Percentiles rank a stretch among this genome's conserved stretches.
These are phyloP conservation scores for Fusarium sp. DNA, from an alignment of 2,329 filamentous ascomycete genomes.

Conservation along the genomic window DNA sequence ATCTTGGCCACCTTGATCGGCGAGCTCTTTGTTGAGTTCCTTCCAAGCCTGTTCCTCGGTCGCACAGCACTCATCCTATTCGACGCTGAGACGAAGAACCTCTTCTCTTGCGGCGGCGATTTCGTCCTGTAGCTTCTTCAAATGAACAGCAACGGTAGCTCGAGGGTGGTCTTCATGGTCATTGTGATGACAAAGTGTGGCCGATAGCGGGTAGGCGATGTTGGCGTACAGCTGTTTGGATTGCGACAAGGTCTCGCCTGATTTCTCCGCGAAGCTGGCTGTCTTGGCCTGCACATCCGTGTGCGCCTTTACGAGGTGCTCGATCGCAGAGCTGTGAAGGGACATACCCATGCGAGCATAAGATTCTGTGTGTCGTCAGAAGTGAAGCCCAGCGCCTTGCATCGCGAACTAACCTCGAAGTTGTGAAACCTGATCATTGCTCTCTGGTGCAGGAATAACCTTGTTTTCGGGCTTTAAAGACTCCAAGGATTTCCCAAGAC, in stretches of 20 bases:
- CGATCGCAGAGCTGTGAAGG: conserved; percentile 3
- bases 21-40: conserved; percentile 3
- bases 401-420: conserved; percentile 31
- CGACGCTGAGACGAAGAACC: conserved; percentile 28
- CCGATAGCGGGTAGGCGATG: conserved; percentile 45
- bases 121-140: conserved; percentile 34
- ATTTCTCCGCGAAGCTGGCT: conserved; percentile 27
- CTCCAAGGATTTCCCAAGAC: conserved; percentile 9
- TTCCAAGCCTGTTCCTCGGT: conserved; percentile 34
- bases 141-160: conserved; percentile 42
- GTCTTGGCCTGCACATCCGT: conserved; percentile 35
- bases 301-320: conserved; percentile 37
- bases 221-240: conserved; percentile 44
- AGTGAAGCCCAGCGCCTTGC: rapidly evolving
- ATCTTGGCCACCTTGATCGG: background rate
- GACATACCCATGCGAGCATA: conserved; percentile 37
- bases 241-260: conserved; percentile 18
- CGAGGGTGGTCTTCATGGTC: conserved; percentile 27
- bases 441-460: background rate
- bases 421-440: conserved; percentile 7
- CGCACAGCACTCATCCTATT: conserved; percentile 42
- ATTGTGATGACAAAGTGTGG: conserved; percentile 45
- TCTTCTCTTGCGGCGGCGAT: conserved; percentile 38
- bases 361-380: conserved; percentile 26
- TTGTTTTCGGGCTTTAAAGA: background rate